These are phyloP conservation scores for Thermothielavioides terrestris DNA, from an alignment of 495 filamentous ascomycete species.

Conservation along the genomic window DNA sequence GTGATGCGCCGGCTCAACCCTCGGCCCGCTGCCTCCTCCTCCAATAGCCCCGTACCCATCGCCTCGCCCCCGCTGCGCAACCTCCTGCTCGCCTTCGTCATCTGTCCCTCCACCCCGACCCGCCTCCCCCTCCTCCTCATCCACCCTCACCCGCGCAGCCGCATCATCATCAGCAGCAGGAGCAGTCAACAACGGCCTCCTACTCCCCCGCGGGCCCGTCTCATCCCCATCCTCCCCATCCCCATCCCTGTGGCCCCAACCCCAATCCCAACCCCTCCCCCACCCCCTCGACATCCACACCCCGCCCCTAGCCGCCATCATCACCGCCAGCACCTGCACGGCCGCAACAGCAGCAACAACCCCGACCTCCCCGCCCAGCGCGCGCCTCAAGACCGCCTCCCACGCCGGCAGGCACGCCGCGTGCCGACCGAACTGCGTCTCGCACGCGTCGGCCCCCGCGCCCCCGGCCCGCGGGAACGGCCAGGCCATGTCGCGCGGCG, in stretches of 20 bases:
- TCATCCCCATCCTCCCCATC: not conserved
- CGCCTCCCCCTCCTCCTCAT: constrained; percentile 40
- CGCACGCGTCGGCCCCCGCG: not conserved
- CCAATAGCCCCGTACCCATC: constrained; percentile 19
- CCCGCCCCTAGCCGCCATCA: not conserved
- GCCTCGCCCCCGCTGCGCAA: constrained; percentile 31
- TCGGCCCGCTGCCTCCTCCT: not conserved
- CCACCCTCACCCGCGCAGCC: constrained; percentile 19
- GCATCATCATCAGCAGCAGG: not conserved
- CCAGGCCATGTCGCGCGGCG: constrained; percentile 47
- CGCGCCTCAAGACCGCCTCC: constrained; percentile 6
- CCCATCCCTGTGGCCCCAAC: not conserved
- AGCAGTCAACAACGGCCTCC: constrained; percentile 1
- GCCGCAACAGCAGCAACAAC: constrained; percentile 9
- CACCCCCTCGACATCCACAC: not conserved
- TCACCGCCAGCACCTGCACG: constrained; percentile 9
- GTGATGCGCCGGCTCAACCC: not conserved
- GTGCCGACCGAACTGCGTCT: constrained; percentile 3
- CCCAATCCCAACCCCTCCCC: not conserved
- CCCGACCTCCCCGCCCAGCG: constrained; percentile 2
- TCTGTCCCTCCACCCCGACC: constrained; percentile 41
- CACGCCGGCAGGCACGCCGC: constrained; percentile 6
- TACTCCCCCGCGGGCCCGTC: not conserved
- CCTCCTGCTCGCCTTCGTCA: constrained; percentile 36
- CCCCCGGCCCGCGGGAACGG: constrained; percentile 37